Conservation (phyloP, 495 filamentous ascomycete genomes). For the Podospora conica region DNA sequence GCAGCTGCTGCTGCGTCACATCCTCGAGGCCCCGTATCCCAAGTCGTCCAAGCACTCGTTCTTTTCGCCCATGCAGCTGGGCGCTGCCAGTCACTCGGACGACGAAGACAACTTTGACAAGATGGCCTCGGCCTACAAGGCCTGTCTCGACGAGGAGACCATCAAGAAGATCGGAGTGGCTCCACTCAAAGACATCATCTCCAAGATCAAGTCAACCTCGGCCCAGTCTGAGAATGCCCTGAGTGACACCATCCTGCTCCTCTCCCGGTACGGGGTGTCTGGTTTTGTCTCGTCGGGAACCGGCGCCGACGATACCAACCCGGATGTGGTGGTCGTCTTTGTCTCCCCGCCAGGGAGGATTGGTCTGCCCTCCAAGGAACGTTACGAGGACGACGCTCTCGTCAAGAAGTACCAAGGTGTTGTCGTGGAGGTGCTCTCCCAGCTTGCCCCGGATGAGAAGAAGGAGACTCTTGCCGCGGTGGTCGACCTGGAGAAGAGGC, state of each 20-base stretch:
- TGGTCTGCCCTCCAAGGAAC: slow-evolving; percentile 57
- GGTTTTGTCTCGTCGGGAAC: slow-evolving; percentile 40
- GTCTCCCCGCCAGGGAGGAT: slow-evolving; percentile 46
- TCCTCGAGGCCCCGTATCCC: slow-evolving; percentile 54
- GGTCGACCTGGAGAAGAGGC: slow-evolving; percentile 51
- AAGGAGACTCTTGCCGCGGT: slow-evolving; percentile 26
- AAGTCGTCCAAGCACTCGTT: slow-evolving; percentile 41
- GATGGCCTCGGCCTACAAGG: slow-evolving; percentile 55
- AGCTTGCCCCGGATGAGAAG: slow-evolving; percentile 14
- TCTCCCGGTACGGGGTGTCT: slow-evolving; percentile 43
- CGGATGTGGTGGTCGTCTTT: slow-evolving; percentile 51
- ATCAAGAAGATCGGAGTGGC: slow-evolving; percentile 48
- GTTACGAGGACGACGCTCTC: slow-evolving; percentile 50
- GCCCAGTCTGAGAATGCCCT: neutral
- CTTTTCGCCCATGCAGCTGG: slow-evolving; percentile 39
- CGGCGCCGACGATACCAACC: slow-evolving; percentile 54
- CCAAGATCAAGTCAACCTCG: slow-evolving; percentile 11
- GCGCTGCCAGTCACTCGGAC: slow-evolving; percentile 11
- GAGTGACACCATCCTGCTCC: slow-evolving; percentile 35
- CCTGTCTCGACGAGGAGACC: slow-evolving; percentile 56
- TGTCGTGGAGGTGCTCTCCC: slow-evolving; percentile 27
- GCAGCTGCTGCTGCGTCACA: slow-evolving; percentile 48
- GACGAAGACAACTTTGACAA: slow-evolving; percentile 63
- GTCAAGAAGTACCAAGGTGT: slow-evolving; percentile 47
- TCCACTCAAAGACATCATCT: slow-evolving; percentile 47